Base-by-base conservation (phyloP, 2,329 filamentous ascomycete species). In the Microdochium bolleyi region DNA sequence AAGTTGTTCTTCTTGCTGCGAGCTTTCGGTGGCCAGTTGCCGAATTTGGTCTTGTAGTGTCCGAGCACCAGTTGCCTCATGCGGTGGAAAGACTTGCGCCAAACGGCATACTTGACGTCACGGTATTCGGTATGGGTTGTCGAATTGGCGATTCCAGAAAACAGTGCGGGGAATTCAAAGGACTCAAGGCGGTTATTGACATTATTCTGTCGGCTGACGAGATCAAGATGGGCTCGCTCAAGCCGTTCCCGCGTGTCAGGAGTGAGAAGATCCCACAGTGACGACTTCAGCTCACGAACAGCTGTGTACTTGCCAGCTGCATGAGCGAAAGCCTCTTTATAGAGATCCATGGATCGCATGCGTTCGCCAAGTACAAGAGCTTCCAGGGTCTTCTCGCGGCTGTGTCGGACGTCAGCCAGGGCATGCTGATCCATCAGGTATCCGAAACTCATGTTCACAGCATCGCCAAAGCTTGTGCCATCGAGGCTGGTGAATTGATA, bases 1-100 rank as follows among this genome's bases (percentile, higher is more conserved):
- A 96, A 89, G 1, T 85, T 81, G 64, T 96, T 95, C 78, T 95
- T 96, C 77, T 95, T 95, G 61, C 85, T 92, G 61, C 81, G 87
- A 2, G 91, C 90, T 67, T 94, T 95, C 9, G 94, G 92, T 2
- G 94, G 92, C 92, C 92, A 95, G 66, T 78, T 84, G 21, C 80
- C 79, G 52, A 84, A 79, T 3, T 73, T 71, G 13, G 71, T 63
- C 65, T 81, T 84, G 64, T 83, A 83, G 67, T 91, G 85, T 57
- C 77, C 73, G 50, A 91, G 73, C 19, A 86, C 79, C 64, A 91
- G 89, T 38, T 83, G 82, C 38, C 89, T 80, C 76, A 92, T 90
- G 53, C 81, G 83, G 54, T 79, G 72, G 65, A 92, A 97, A 2
- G 85, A 79, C 19, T 76, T 75, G 62, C 82, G 87, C 92, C 94